These are phyloP conservation scores for Tuber calosporum DNA, from an alignment of 495 filamentous ascomycete species.

Conservation along the genomic window DNA sequence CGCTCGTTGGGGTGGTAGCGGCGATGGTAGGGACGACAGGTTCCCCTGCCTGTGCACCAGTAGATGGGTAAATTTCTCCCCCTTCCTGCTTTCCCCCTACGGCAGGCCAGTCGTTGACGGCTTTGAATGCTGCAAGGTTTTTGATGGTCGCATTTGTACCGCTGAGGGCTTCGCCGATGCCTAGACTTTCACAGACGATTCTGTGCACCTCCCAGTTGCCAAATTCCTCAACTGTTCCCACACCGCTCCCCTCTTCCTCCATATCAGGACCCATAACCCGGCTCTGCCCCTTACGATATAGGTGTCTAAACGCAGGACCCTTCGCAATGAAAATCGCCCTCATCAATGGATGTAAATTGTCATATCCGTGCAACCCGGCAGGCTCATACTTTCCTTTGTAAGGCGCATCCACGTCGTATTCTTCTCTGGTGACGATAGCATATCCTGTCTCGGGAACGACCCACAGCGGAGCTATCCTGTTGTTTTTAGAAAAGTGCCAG, in stretches of 20 bases:
- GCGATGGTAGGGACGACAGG: slow-evolving; percentile 1
- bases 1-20: slow-evolving; percentile 16
- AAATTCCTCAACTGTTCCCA: slow-evolving; percentile 39
- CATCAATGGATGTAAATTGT: slow-evolving; percentile 85
- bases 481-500: slow-evolving; percentile 78
- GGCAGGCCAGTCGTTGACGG: slow-evolving; percentile 41
- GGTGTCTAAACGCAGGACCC: slow-evolving; percentile 63
- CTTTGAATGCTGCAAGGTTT: slow-evolving; percentile 59
- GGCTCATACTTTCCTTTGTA: slow-evolving; percentile 59
- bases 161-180: slow-evolving; percentile 50
- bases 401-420: slow-evolving; percentile 62
- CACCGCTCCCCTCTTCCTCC: neutral
- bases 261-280: slow-evolving; percentile 23
- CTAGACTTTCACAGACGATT: slow-evolving; percentile 78
- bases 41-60: slow-evolving; percentile 13
- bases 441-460: slow-evolving; percentile 84
- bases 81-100: neutral
- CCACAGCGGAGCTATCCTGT: slow-evolving; percentile 87
- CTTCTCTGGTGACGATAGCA: slow-evolving; percentile 71
- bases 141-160: slow-evolving; percentile 78
- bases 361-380: slow-evolving; percentile 78
- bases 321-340: slow-evolving; percentile 82
- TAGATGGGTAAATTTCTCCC: slow-evolving; percentile 38
- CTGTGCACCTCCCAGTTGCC: slow-evolving; percentile 96
- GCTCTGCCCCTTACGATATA: slow-evolving; percentile 14